Evolutionary conservation across 2,329 filamentous ascomycete genomes (phyloP).

Genomic region (Aspergillus ruber): DNA sequence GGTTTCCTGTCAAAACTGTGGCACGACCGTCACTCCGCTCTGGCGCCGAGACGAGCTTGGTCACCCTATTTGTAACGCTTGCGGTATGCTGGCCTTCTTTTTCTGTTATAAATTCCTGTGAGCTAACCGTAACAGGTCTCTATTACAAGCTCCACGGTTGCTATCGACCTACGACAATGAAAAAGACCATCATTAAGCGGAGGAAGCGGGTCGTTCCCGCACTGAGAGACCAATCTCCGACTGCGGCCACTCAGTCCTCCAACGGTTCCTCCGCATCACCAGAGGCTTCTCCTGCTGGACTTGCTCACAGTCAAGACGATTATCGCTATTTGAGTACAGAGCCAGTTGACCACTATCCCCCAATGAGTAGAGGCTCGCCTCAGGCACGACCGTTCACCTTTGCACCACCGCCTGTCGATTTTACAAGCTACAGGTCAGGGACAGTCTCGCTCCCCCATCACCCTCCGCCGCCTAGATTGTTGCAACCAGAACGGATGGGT

Average conservation of each 20-base stretch:
- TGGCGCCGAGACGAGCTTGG: slow-evolving; percentile 93
- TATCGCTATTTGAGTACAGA: slow-evolving; percentile 29
- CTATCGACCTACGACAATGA: slow-evolving; percentile 95
- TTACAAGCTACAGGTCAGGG: slow-evolving; percentile 40
- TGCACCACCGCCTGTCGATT: slow-evolving; percentile 45
- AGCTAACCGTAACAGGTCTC: slow-evolving; percentile 54
- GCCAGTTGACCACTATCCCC: slow-evolving; percentile 38
- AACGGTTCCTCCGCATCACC: slow-evolving; percentile 39
- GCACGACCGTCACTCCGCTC: slow-evolving; percentile 89
- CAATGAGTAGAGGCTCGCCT: slow-evolving; percentile 36
- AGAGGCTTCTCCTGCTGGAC: slow-evolving; percentile 30
- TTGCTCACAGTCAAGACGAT: slow-evolving; percentile 25
- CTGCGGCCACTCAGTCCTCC: slow-evolving; percentile 33
- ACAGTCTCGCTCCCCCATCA: slow-evolving; percentile 27
- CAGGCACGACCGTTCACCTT: slow-evolving; percentile 28
- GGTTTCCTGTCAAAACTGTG: slow-evolving; percentile 94
- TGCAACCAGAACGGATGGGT: slow-evolving; percentile 25
- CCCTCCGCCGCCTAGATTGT: slow-evolving; percentile 22
- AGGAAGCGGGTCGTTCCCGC: slow-evolving; percentile 90
- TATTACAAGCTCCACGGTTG: slow-evolving; percentile 96
- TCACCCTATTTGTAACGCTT: slow-evolving; percentile 97
- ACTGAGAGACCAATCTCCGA: slow-evolving; percentile 44
- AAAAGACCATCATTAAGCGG: slow-evolving; percentile 93
- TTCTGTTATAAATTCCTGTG: slow-evolving; percentile 3
- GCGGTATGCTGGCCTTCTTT: slow-evolving; percentile 60